These are phyloP conservation scores for Cryptosporidium sp. DNA, from an alignment of 169 alveolate species.

Conservation along the genomic window DNA sequence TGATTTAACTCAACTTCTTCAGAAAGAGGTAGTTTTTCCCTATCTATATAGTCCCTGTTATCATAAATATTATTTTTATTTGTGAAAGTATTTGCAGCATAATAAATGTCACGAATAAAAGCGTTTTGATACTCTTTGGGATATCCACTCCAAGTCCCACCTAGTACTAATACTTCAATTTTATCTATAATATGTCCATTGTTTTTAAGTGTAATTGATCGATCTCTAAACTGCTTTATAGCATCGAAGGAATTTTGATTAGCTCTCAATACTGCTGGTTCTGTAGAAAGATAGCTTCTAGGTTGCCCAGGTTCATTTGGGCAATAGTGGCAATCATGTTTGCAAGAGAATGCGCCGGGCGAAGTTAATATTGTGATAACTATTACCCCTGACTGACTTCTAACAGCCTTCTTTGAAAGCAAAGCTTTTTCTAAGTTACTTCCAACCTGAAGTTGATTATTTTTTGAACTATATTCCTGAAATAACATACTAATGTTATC, in stretches of 20 bases:
- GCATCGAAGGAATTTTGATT: conserved; percentile 93
- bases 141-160: conserved; percentile 96
- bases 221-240: conserved; percentile 90
- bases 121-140: conserved; percentile 90
- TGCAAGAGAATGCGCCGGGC: conserved; percentile 93
- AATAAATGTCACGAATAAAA: conserved; percentile 92
- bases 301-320: conserved; percentile 97
- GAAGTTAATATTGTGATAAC: conserved; percentile 94
- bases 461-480: conserved; percentile 18
- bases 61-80: conserved; percentile 72
- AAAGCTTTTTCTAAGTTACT: conserved; percentile 44
- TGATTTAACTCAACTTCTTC: conserved; percentile 84
- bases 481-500: conserved; percentile 1
- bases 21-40: conserved; percentile 77
- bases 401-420: conserved; percentile 83
- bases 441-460: neutral
- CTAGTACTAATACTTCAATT: conserved; percentile 92
- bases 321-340: conserved; percentile 93
- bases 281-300: conserved; percentile 93
- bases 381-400: conserved; percentile 91
- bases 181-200: conserved; percentile 94
- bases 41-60: conserved; percentile 39
- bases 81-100: conserved; percentile 92
- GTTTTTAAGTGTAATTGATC: conserved; percentile 91
- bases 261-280: conserved; percentile 95